Percentiles rank a stretch among this genome's conserved stretches.
These are phyloP conservation scores for Cercophora sp. DNA, from an alignment of 495 filamentous ascomycete species.

Conservation along the genomic window DNA sequence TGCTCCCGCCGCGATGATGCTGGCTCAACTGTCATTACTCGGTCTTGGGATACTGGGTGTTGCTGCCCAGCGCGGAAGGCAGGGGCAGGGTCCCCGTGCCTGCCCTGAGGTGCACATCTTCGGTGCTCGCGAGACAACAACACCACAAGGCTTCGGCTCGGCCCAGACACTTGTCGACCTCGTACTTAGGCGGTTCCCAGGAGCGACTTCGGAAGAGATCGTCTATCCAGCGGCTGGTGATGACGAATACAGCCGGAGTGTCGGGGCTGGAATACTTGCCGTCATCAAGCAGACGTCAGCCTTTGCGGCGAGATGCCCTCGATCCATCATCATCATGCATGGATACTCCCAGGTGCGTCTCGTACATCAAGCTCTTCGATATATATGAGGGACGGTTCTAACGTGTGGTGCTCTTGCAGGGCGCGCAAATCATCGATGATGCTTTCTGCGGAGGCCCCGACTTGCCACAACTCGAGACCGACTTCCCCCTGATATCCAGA, in stretches of 20 bases:
- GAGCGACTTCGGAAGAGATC: constrained; percentile 53
- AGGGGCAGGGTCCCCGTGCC: neutral
- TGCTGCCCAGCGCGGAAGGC: neutral
- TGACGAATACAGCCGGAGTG: constrained; percentile 47
- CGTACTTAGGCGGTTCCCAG: constrained; percentile 43
- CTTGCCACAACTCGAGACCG: constrained; percentile 44
- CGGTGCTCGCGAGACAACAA: constrained; percentile 60
- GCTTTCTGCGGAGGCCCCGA: constrained; percentile 58
- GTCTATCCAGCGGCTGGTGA: constrained; percentile 57
- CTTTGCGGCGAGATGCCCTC: constrained; percentile 48
- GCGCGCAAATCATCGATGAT: constrained; percentile 57
- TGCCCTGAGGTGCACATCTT: constrained; percentile 55
- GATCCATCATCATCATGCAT: constrained; percentile 50
- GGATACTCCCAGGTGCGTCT: constrained; percentile 54
- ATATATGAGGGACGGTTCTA: too few species aligned
- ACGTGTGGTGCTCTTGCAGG: constrained; percentile 29
- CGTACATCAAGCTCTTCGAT: too few species aligned
- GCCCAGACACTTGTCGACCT: constrained; percentile 48
- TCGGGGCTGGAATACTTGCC: constrained; percentile 43
- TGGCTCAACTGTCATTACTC: constrained; percentile 4
- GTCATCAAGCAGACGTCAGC: constrained; percentile 50
- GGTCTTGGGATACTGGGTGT: neutral
- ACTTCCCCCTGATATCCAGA: constrained; percentile 40
- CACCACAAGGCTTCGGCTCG: constrained; percentile 50
- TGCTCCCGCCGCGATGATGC: too few species aligned